Evolutionary conservation across 208 protist genomes (phyloP).

Genomic region (Trypanosoma mega): DNA sequence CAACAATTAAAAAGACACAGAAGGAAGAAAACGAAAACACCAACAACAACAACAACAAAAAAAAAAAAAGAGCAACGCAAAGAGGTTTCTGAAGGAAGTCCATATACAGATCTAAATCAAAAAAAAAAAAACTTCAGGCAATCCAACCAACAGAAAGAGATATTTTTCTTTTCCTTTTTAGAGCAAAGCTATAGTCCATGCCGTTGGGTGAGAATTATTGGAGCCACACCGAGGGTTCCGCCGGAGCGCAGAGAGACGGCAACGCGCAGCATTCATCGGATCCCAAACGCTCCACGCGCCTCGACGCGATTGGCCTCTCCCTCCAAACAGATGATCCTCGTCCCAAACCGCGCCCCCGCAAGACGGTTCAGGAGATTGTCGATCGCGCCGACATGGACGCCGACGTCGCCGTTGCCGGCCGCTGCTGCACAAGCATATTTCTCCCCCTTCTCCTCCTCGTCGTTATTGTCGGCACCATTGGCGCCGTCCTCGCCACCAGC

Average conservation of each 20-base stretch:
- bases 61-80: no score
- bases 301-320: neutral
- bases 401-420: constrained; percentile 36
- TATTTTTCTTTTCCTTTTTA: no score
- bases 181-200: neutral
- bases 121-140: no score
- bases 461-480: constrained; percentile 35
- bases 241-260: no score
- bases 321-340: neutral
- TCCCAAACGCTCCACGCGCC: neutral
- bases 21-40: no score
- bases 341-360: constrained; percentile 14
- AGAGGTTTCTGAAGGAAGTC: no score
- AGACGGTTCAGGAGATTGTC: constrained; percentile 66
- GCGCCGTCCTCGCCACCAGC: constrained; percentile 39
- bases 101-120: no score
- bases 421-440: constrained; percentile 72
- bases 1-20: no score
- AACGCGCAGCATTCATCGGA: neutral
- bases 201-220: neutral
- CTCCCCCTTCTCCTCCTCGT: constrained; percentile 44
- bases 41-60: no score
- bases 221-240: no score
- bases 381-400: constrained; percentile 49
- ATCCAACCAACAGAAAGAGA: no score